Conservation (phyloP, 371 early-diverging fungal genomes). For the Syncephalastrum monosporum region DNA sequence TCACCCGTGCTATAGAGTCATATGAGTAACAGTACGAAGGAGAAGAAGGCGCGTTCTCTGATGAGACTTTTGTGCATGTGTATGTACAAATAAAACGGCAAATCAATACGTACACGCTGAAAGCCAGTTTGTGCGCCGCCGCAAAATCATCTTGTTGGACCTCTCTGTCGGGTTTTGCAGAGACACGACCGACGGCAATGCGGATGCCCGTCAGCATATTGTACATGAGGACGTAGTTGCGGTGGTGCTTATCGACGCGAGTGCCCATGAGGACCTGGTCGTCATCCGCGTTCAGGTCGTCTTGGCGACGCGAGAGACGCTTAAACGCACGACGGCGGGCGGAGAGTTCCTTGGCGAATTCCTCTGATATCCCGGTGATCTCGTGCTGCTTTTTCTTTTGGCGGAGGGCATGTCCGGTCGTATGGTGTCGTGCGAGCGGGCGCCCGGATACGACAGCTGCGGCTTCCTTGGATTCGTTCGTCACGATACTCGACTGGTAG, state of each 20-base stretch:
- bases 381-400: slow-evolving; percentile 25
- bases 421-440: slow-evolving; percentile 33
- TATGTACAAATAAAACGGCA: slow-evolving; percentile 2
- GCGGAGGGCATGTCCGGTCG: slow-evolving; percentile 40
- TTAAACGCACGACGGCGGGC: slow-evolving; percentile 41
- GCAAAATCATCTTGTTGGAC: slow-evolving; percentile 78
- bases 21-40: not conserved
- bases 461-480: slow-evolving; percentile 4
- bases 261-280: slow-evolving; percentile 65
- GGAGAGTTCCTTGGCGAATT: slow-evolving; percentile 38
- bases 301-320: slow-evolving; percentile 34
- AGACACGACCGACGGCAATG: slow-evolving; percentile 77
- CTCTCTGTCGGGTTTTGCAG: slow-evolving; percentile 75
- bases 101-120: slow-evolving; percentile 74
- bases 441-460: not conserved
- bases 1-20: slow-evolving; percentile 70
- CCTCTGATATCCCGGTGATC: slow-evolving; percentile 37
- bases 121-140: slow-evolving; percentile 90
- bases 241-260: slow-evolving; percentile 66
- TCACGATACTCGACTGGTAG: not conserved
- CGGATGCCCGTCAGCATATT: slow-evolving; percentile 97
- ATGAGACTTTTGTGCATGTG: not conserved
- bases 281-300: slow-evolving; percentile 23
- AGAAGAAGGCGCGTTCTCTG: not conserved
- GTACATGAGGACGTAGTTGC: slow-evolving; percentile 90